Percentiles rank a stretch among this genome's conserved stretches.
Evolutionary conservation across 192 early-diverging fungal species (phyloP).

Genomic region (Dispira simplex): DNA sequence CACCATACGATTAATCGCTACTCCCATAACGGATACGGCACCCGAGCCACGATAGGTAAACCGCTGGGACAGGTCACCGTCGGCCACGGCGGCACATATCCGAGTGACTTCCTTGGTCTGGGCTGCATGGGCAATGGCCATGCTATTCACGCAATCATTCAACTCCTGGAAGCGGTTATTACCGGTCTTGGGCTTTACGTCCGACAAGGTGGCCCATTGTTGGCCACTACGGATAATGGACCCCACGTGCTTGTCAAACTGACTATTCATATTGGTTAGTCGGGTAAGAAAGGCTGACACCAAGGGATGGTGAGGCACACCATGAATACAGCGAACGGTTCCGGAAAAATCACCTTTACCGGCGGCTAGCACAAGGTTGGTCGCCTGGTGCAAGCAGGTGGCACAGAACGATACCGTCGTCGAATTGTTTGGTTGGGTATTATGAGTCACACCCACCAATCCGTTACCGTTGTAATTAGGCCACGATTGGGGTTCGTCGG

Average conservation of each 20-base stretch:
- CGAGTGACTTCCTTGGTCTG: slow-evolving; percentile 18
- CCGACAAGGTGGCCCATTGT: no score
- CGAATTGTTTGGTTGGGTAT: neutral
- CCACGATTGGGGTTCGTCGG: neutral
- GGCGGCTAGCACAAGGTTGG: neutral
- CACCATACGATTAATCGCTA: slow-evolving; percentile 17
- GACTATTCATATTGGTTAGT: no score
- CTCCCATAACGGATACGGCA: slow-evolving; percentile 15
- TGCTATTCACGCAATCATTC: slow-evolving; percentile 17
- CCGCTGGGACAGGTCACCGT: slow-evolving; percentile 11
- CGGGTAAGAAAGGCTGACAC: no score
- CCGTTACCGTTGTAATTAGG: neutral
- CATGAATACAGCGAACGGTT: neutral
- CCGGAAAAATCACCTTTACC: neutral
- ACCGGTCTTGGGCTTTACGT: no score
- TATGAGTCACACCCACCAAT: neutral
- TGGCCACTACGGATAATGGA: no score
- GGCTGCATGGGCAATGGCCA: slow-evolving; percentile 25
- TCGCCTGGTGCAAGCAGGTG: slow-evolving; percentile 6
- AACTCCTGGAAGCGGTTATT: slow-evolving; percentile 5
- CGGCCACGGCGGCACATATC: slow-evolving; percentile 13
- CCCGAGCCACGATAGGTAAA: slow-evolving; percentile 6
- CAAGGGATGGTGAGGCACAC: neutral
- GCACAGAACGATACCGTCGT: slow-evolving; percentile 3
- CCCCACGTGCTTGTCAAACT: no score